Evolutionary conservation across 1,284 basidiomycete species (phyloP).

Genomic region (Microbotryomycetes sp.): DNA sequence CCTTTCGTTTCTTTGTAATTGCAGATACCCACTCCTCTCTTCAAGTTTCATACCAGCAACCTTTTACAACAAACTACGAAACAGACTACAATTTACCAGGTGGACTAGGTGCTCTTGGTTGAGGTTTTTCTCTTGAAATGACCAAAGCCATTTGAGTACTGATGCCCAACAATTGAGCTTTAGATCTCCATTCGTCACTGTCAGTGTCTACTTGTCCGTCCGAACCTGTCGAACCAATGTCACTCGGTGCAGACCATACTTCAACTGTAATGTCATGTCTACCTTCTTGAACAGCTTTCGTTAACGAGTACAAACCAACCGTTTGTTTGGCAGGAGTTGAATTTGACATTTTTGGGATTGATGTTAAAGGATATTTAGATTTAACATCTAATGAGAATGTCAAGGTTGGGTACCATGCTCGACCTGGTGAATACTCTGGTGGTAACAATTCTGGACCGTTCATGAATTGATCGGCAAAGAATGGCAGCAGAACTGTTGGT

Average conservation of each 20-base stretch:
- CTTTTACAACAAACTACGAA: no score
- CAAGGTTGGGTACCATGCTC: slow-evolving; percentile 29
- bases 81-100: no score
- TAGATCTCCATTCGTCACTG: slow-evolving; percentile 13
- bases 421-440: not conserved
- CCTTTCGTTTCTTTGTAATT: no score
- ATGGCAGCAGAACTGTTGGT: slow-evolving; percentile 15
- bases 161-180: slow-evolving; percentile 21
- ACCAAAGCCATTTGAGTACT: slow-evolving; percentile 25
- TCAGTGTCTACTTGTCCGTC: slow-evolving; percentile 1
- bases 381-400: slow-evolving; percentile 28
- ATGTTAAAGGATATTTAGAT: slow-evolving; percentile 17
- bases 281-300: slow-evolving; percentile 20
- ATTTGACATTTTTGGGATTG: not conserved
- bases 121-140: not conserved
- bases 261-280: slow-evolving; percentile 31
- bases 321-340: slow-evolving; percentile 9
- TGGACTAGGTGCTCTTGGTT: no score
- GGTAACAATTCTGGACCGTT: slow-evolving; percentile 24
- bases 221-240: no score
- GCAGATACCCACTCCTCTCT: not conserved
- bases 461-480: slow-evolving; percentile 29
- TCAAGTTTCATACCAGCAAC: not conserved
- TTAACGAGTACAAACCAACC: slow-evolving; percentile 23
- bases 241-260: slow-evolving; percentile 14